Conservation (phyloP, 106 monocot genomes). For the Dendrobium officinale region DNA sequence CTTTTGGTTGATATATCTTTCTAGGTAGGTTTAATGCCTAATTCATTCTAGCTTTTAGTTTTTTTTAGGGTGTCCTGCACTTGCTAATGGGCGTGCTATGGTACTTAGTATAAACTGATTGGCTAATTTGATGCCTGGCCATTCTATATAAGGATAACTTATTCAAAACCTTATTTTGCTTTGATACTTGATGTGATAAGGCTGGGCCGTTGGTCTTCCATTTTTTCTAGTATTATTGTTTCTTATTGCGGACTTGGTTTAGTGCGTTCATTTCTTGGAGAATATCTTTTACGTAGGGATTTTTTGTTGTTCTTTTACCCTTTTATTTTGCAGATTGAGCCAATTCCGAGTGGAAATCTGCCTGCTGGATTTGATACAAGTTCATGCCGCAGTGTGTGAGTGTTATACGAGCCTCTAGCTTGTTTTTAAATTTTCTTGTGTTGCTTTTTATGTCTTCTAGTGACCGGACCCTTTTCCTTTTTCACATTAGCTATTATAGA, state of each 20-base stretch:
- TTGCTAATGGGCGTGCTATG: background rate
- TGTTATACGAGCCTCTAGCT: slow-evolving; percentile 1
- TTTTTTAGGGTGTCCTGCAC: background rate
- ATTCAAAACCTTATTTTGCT: background rate
- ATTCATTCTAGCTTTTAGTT: background rate
- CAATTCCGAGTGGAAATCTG: slow-evolving; percentile 26
- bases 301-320: slow-evolving; percentile 37
- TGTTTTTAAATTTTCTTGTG: background rate
- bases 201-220: background rate
- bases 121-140: too few species aligned
- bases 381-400: slow-evolving; percentile 27
- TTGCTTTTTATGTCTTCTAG: background rate
- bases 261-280: background rate
- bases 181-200: background rate
- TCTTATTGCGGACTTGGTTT: background rate
- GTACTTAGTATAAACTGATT: too few species aligned
- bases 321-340: slow-evolving; percentile 50
- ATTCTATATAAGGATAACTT: background rate
- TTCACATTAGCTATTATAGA: background rate
- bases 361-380: slow-evolving; percentile 27
- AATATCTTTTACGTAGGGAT: background rate
- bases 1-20: background rate
- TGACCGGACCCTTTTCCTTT: background rate
- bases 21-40: background rate
- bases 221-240: background rate